phyloP scores from a whole-genome alignment of 768 basidiomycete genomes.

The Hygrophorus pudorinus region DNA sequence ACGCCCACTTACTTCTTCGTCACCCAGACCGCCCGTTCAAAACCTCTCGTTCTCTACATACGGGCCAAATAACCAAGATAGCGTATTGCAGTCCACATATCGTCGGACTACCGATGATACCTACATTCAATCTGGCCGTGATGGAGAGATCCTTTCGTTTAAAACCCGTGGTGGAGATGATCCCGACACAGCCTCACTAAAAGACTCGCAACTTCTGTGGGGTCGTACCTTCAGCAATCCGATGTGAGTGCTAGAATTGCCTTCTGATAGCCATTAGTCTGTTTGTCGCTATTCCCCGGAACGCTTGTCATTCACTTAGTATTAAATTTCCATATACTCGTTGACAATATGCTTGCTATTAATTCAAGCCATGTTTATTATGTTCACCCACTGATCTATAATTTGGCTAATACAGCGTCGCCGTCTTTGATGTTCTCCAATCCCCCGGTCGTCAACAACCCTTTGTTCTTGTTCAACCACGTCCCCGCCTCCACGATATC shows the following conservation, averaged over 20 bases:
- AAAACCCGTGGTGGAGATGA: conserved; percentile 22
- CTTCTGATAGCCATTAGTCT: too few species aligned
- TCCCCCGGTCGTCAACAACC: conserved; percentile 27
- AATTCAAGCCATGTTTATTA: not conserved
- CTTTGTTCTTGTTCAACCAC: conserved; percentile 83
- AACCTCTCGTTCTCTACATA: conserved; percentile 87
- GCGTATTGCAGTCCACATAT: conserved; percentile 61
- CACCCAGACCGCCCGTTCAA: conserved; percentile 42
- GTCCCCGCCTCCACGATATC: conserved; percentile 63
- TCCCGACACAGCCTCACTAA: conserved; percentile 18
- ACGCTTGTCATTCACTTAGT: too few species aligned
- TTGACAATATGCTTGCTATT: conserved; percentile 1
- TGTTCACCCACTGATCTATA: not conserved
- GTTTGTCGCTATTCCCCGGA: too few species aligned
- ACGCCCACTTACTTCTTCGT: conserved; percentile 26
- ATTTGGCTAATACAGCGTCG: conserved; percentile 43
- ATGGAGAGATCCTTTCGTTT: conserved; percentile 73
- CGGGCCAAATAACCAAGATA: conserved; percentile 86
- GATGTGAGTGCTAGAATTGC: too few species aligned
- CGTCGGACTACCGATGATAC: conserved; percentile 64
- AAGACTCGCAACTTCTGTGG: conserved; percentile 38
- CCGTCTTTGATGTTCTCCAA: conserved; percentile 69
- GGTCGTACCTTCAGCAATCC: conserved; percentile 49
- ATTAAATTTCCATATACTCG: too few species aligned
- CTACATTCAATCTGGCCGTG: conserved; percentile 75